Evolutionary conservation across 1,139 yeast genomes (phyloP).

Genomic region (Magnusiomyces ingens): DNA sequence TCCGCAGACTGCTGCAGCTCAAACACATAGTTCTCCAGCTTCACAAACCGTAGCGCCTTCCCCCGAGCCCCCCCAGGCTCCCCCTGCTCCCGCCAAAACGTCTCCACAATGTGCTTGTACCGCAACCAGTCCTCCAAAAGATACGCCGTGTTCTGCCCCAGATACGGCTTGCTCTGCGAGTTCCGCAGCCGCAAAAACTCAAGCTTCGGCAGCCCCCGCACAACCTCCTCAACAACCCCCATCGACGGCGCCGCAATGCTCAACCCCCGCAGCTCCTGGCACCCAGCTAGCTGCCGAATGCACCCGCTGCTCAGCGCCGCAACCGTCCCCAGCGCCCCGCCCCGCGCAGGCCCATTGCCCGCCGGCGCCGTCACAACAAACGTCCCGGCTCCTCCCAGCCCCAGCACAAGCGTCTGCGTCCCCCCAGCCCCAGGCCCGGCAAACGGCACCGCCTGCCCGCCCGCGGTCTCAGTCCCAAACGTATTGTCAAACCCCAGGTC

Average conservation of each 20-base stretch:
- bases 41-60: slow-evolving; percentile 17
- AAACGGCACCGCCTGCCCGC: neutral
- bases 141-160: slow-evolving; percentile 21
- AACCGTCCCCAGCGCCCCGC: neutral
- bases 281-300: slow-evolving; percentile 5
- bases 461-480: neutral
- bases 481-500: slow-evolving; percentile 6
- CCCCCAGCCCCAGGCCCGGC: neutral
- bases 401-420: neutral
- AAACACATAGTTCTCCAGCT: slow-evolving; percentile 20
- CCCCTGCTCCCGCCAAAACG: slow-evolving; percentile 14
- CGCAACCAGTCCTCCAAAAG: slow-evolving; percentile 20
- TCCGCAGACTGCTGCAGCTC: slow-evolving; percentile 11
- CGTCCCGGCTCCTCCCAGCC: neutral
- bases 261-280: slow-evolving; percentile 14
- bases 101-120: slow-evolving; percentile 16
- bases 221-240: slow-evolving; percentile 8
- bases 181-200: slow-evolving; percentile 18
- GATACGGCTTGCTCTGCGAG: slow-evolving; percentile 16
- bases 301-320: neutral
- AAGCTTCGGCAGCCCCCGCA: slow-evolving; percentile 15
- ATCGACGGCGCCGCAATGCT: slow-evolving; percentile 15
- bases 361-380: neutral
- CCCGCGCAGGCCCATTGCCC: neutral
- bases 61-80: neutral